These are phyloP conservation scores for Podila epigama DNA, from an alignment of 192 early-diverging fungal species.

Conservation along the genomic window DNA sequence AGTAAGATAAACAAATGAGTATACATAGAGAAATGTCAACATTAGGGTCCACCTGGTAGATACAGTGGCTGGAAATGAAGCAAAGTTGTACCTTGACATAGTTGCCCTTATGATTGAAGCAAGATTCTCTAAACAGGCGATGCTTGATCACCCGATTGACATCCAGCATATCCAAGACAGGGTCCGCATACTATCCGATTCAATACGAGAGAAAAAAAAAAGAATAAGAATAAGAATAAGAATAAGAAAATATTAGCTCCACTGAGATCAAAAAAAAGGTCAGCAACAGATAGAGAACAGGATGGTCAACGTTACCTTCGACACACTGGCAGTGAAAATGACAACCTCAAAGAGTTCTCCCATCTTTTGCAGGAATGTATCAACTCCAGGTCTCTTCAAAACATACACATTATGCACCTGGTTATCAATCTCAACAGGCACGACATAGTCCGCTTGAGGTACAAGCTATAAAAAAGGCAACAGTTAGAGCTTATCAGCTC, in stretches of 20 bases:
- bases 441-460: constrained; percentile 86
- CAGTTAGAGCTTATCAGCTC: too few species aligned
- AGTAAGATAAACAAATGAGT: background rate
- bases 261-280: background rate
- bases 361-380: constrained; percentile 87
- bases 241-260: background rate
- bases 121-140: constrained; percentile 95
- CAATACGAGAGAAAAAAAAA: background rate
- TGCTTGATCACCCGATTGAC: constrained; percentile 84
- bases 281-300: background rate
- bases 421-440: constrained; percentile 93
- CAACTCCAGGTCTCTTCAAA: constrained; percentile 93
- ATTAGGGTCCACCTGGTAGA: background rate
- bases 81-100: constrained; percentile 82
- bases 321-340: constrained; percentile 93
- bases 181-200: constrained; percentile 92
- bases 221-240: background rate
- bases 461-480: constrained; percentile 51
- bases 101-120: constrained; percentile 93
- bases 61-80: background rate
- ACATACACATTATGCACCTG: constrained; percentile 95
- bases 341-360: constrained; percentile 92
- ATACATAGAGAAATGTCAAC: background rate
- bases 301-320: constrained; percentile 68
- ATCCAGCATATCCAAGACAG: constrained; percentile 94